These are phyloP conservation scores for Daldinia loculata DNA, from an alignment of 495 filamentous ascomycete genomes.

Conservation along the genomic window DNA sequence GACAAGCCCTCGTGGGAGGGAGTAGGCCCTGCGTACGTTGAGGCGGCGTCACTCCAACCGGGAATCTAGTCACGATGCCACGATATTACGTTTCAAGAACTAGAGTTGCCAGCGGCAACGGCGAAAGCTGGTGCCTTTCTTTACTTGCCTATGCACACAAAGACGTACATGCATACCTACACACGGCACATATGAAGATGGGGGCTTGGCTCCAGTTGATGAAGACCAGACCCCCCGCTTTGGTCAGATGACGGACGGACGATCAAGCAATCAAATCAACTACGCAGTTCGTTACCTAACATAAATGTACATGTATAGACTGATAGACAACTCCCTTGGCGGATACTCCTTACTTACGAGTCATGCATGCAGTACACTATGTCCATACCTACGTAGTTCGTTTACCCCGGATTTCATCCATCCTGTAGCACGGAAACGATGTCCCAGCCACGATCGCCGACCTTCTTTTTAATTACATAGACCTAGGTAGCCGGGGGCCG, in stretches of 20 bases:
- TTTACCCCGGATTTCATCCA: conserved; percentile 32
- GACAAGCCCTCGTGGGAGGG: conserved; percentile 3
- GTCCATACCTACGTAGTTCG: conserved; percentile 10
- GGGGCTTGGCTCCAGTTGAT: conserved; percentile 39
- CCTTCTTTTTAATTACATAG: conserved; percentile 11
- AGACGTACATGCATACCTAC: neutral
- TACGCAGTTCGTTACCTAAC: neutral
- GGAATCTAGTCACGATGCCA: conserved; percentile 29
- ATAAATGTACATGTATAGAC: neutral
- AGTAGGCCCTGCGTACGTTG: conserved; percentile 13
- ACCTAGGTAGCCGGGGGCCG: conserved; percentile 13
- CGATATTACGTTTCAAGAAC: conserved; percentile 33
- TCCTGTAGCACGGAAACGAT: conserved; percentile 5
- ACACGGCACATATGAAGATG: conserved; percentile 25
- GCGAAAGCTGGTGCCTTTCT: conserved; percentile 9
- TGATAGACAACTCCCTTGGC: neutral
- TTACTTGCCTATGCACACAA: neutral
- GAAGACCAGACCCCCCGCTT: conserved; percentile 36
- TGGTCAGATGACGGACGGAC: conserved; percentile 46
- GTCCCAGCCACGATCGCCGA: conserved; percentile 20
- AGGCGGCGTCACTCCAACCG: conserved; percentile 15
- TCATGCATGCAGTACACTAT: conserved; percentile 14
- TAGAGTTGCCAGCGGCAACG: conserved; percentile 26
- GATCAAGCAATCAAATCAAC: conserved; percentile 25
- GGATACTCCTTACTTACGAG: conserved; percentile 12